Percentiles rank a stretch among this genome's conserved stretches.
Evolutionary conservation across 495 filamentous ascomycete species (phyloP).

Genomic region (Trichoderma orchidacearum): DNA sequence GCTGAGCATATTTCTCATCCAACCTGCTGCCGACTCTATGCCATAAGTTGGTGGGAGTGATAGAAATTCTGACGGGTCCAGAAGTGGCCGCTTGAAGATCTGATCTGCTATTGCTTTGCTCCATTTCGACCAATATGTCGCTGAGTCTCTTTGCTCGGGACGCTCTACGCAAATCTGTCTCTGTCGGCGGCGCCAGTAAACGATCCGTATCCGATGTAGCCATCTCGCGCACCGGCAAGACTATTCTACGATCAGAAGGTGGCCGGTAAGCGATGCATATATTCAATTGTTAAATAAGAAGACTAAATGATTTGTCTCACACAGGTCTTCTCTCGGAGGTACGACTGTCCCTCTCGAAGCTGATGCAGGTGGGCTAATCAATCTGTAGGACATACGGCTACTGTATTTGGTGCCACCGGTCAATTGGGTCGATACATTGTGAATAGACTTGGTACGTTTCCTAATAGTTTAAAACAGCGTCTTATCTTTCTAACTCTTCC

Average conservation of each 20-base stretch:
- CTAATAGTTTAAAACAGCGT: not conserved
- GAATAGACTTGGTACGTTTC: conserved; percentile 68
- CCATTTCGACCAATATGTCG: not conserved
- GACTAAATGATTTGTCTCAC: conserved; percentile 6
- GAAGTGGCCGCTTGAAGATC: not conserved
- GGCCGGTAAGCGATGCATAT: conserved; percentile 49
- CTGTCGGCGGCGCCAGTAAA: conserved; percentile 8
- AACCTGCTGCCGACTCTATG: too few relatives aligned
- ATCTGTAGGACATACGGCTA: conserved; percentile 80
- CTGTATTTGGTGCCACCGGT: conserved; percentile 95
- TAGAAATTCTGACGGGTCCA: too few relatives aligned
- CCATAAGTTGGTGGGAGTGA: too few relatives aligned
- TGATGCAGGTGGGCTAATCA: conserved; percentile 15
- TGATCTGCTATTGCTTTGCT: not conserved
- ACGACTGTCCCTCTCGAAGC: conserved; percentile 19
- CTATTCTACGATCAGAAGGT: conserved; percentile 67
- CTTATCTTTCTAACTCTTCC: conserved; percentile 5
- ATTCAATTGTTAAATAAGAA: conserved; percentile 2
- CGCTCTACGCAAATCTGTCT: not conserved
- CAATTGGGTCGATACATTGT: conserved; percentile 96
- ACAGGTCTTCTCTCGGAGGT: conserved; percentile 77
- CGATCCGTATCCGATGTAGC: conserved; percentile 61
- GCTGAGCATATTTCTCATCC: too few relatives aligned
- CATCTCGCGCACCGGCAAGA: conserved; percentile 79
- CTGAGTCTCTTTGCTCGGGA: not conserved